These are phyloP conservation scores for Taphrina communis DNA, from an alignment of 1,139 yeast genomes.

Conservation along the genomic window DNA sequence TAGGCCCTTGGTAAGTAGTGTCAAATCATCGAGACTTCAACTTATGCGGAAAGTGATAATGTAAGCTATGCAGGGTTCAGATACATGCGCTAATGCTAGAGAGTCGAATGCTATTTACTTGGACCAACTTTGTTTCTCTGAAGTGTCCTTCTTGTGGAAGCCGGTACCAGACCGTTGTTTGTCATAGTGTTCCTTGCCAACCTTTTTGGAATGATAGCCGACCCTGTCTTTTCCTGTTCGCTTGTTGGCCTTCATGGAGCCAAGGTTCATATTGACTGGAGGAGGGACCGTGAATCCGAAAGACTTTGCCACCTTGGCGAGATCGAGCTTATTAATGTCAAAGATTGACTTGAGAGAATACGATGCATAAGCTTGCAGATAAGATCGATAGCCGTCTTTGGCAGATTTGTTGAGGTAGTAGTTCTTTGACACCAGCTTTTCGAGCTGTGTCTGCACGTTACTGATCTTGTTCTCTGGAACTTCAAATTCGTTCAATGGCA, in stretches of 20 bases:
- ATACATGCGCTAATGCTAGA: constrained; percentile 6
- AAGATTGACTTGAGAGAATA: constrained; percentile 95
- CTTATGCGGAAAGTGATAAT: no score
- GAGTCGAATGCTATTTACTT: constrained; percentile 18
- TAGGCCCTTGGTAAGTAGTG: no score
- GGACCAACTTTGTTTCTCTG: constrained; percentile 30
- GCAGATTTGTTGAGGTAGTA: constrained; percentile 95
- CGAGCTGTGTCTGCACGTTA: constrained; percentile 90
- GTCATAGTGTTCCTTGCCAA: constrained; percentile 41
- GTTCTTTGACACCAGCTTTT: constrained; percentile 86
- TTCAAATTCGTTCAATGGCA: constrained; percentile 94
- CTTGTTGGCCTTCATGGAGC: constrained; percentile 69
- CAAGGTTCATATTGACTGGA: constrained; percentile 92
- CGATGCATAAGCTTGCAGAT: constrained; percentile 94
- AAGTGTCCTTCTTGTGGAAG: constrained; percentile 23
- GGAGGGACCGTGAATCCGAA: constrained; percentile 97
- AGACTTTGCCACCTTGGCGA: constrained; percentile 91
- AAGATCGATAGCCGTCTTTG: constrained; percentile 94
- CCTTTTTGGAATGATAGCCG: constrained; percentile 38
- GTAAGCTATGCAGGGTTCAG: no score
- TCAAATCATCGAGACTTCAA: no score
- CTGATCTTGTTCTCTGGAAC: constrained; percentile 93
- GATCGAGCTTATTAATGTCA: constrained; percentile 90
- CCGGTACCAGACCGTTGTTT: constrained; percentile 38
- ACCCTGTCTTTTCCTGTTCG: constrained; percentile 41